phyloP scores from a whole-genome alignment of 2,329 filamentous ascomycete genomes.

The Fusarium lateritium region DNA sequence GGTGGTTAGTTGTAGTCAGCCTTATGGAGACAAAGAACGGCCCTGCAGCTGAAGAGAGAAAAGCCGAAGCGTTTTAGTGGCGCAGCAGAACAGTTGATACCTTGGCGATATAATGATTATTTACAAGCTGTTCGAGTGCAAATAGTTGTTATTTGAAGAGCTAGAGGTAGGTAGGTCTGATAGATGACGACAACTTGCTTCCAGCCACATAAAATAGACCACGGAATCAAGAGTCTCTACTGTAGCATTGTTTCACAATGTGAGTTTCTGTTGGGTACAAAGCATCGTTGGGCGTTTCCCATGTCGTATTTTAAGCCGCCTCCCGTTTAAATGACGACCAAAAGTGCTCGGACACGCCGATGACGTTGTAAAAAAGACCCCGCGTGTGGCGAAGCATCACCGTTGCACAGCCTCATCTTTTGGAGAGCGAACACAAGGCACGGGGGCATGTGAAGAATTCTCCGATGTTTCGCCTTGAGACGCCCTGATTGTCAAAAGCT shows the following conservation, averaged over 20 bases:
- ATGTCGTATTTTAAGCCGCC: constrained; percentile 16
- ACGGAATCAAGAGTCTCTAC: not conserved
- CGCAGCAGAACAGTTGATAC: constrained; percentile 3
- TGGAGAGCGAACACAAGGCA: not conserved
- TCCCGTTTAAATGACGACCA: not conserved
- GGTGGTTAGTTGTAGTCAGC: constrained; percentile 18
- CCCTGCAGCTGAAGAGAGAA: constrained; percentile 3
- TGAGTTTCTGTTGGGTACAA: too few species aligned
- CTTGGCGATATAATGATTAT: not conserved
- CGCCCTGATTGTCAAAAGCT: not conserved
- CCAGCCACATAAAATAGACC: constrained; percentile 5
- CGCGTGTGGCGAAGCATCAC: constrained; percentile 34
- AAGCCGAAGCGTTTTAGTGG: constrained; percentile 15
- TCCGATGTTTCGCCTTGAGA: not conserved
- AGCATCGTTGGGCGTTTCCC: constrained; percentile 14
- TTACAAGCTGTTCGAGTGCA: not conserved
- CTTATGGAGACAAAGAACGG: constrained; percentile 22
- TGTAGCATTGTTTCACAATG: not conserved
- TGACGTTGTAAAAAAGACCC: constrained; percentile 29
- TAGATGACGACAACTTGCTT: constrained; percentile 7
- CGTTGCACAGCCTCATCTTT: constrained; percentile 33
- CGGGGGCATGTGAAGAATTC: not conserved
- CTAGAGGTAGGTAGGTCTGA: too few species aligned
- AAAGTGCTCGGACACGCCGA: constrained; percentile 15
- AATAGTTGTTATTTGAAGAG: not conserved